A percentile compares a stretch with the other conserved stretches of the same genome.
Evolutionary conservation across 129 eudicot genomes (phyloP).

Genomic region (Arctium minus): DNA sequence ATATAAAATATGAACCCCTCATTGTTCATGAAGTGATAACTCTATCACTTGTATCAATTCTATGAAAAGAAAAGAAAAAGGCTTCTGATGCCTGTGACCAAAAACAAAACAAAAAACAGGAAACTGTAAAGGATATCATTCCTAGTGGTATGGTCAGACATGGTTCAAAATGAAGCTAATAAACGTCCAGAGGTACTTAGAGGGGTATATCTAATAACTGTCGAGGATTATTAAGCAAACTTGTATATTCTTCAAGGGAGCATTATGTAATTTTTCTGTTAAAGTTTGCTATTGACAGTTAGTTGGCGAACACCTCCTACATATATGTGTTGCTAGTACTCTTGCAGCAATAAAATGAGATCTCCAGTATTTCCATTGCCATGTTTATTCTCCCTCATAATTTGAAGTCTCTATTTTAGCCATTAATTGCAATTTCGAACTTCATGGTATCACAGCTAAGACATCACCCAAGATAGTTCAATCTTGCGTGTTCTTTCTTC

Average conservation of each 20-base stretch:
- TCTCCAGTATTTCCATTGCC: no score
- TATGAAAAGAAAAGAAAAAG: background rate
- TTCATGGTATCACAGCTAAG: no score
- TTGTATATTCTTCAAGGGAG: background rate
- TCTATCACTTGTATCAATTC: background rate
- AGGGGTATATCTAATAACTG: background rate
- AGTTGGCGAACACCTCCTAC: background rate
- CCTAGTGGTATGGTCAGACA: background rate
- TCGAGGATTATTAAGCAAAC: background rate
- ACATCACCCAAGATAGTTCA: no score
- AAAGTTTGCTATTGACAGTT: background rate
- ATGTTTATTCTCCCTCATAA: no score
- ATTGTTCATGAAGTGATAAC: background rate
- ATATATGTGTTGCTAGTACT: background rate
- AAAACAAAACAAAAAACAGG: background rate
- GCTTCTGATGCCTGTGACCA: background rate
- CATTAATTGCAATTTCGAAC: no score
- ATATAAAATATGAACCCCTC: background rate
- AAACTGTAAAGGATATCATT: background rate
- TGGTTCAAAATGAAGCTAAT: slow-evolving; percentile 5
- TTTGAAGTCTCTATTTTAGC: no score
- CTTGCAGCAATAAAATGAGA: no score
- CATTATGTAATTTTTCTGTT: background rate
- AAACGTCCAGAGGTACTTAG: background rate
- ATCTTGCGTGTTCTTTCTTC: no score